Percentiles rank a stretch among this genome's conserved stretches.
phyloP scores from a whole-genome alignment of 2,329 filamentous ascomycete genomes.

The Fusarium nygamai region DNA sequence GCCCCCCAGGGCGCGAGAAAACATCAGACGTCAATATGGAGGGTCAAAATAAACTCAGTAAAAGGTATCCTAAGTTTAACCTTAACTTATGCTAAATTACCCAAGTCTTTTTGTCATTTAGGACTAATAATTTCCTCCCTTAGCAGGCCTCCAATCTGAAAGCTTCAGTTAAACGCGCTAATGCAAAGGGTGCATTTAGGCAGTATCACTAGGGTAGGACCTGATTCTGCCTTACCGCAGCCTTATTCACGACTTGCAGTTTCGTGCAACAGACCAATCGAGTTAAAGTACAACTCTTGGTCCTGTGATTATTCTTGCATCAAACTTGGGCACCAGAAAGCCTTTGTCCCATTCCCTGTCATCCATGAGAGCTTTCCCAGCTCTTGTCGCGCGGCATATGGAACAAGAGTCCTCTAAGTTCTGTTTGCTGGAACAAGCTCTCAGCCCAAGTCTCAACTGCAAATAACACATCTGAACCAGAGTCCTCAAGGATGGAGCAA shows the following conservation, averaged over 20 bases:
- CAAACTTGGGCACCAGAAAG: background rate
- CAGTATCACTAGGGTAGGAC: background rate
- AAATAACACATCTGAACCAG: too few species aligned
- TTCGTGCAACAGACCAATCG: fast-evolving
- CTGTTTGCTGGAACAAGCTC: too few species aligned
- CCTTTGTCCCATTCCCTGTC: too few species aligned
- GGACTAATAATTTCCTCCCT: background rate
- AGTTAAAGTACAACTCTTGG: background rate
- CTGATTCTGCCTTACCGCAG: background rate
- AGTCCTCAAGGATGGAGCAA: too few species aligned
- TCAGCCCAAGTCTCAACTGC: too few species aligned
- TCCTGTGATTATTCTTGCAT: background rate
- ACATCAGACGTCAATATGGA: background rate
- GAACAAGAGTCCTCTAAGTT: too few species aligned
- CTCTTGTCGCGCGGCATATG: background rate
- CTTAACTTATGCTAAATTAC: background rate
- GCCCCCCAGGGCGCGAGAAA: background rate
- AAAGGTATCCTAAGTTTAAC: background rate
- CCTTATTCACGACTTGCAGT: background rate
- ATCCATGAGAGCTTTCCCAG: background rate
- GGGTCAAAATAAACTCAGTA: background rate
- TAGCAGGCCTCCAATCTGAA: background rate
- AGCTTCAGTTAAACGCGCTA: background rate
- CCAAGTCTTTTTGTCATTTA: background rate
- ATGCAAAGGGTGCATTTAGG: background rate